Evolutionary conservation across 163 green algal genomes (phyloP), one percentile per base, ranked within the genome.

Genomic region (Volvox carteri): DNA sequence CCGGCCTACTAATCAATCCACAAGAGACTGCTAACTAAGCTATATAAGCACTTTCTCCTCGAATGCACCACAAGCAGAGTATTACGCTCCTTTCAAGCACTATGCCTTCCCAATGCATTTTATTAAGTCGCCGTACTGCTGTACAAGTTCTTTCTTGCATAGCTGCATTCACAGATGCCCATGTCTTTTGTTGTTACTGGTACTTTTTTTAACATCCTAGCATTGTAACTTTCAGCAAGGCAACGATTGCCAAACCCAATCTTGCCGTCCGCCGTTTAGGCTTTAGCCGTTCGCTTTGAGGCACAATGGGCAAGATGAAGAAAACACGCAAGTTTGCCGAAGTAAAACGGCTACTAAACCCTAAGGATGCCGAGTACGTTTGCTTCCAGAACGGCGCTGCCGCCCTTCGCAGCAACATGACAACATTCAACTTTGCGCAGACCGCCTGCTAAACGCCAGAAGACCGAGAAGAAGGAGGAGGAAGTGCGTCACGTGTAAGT

Each of bases 281-380:
- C n/a, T n/a, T n/a, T 5, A 8, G 54, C 54, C 25, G 28, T 12
- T 65, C 54, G 7, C 8, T 65, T 65, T 19, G 54, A 65, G 54
- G 54, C 37, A 73, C 50, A 70, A 99, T 99, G 97, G 97, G 97
- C 12, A 98, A 98, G 83, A 94, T 95, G n/a, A 98, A 98, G 91
- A 99, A 99, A 92, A 98, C 96, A 0, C 90, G 97, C 3, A 99
- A 99, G 90, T 99, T 99, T 94, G 98, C 98, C 14, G 96, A 99
- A 87, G 97, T 99, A 11, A 99, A 99, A 94, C 94, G 98, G 0
- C 92, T 99, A 84, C 88, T 99, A 0, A 98, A 97, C 85, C 96
- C 96, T 12, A 99, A 98, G 84, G 97, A 99, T 65, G 54, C 93
- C 18, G 95, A 96, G 96, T 98, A 76, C 93, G 96, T 65, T 30